Conservation (phyloP, 1,284 basidiomycete genomes). For the Leucoagaricus sp. region DNA sequence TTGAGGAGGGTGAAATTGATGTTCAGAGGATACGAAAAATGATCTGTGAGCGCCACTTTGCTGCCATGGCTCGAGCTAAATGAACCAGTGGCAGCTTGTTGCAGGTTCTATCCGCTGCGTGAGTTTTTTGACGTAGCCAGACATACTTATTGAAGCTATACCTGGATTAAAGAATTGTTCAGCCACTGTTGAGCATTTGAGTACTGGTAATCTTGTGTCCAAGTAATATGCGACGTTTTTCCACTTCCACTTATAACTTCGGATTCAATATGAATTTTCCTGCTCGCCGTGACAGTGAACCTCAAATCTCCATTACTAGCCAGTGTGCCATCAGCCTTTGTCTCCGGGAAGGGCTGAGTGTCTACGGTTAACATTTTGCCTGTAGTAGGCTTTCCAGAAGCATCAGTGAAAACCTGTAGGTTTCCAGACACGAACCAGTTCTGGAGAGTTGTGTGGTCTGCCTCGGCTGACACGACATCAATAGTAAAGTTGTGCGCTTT, state of each 20-base stretch:
- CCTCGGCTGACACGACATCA: constrained; percentile 73
- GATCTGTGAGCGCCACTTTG: constrained; percentile 50
- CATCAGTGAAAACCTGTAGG: constrained; percentile 68
- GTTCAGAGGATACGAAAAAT: constrained; percentile 64
- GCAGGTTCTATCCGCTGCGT: constrained; percentile 49
- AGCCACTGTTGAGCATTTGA: constrained; percentile 57
- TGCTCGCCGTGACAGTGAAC: constrained; percentile 56
- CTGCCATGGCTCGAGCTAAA: constrained; percentile 64
- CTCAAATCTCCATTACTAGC: constrained; percentile 46
- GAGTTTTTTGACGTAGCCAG: neutral
- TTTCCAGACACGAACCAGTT: constrained; percentile 81
- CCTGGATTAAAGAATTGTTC: constrained; percentile 51
- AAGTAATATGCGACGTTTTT: constrained; percentile 50
- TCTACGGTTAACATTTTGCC: constrained; percentile 64
- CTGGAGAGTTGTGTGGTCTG: constrained; percentile 61
- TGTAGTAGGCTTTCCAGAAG: constrained; percentile 62
- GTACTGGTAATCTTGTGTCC: constrained; percentile 54
- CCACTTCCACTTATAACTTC: constrained; percentile 62
- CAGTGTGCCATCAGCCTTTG: constrained; percentile 46
- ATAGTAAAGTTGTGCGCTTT: constrained; percentile 67
- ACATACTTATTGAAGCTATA: constrained; percentile 26
- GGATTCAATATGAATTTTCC: constrained; percentile 56
- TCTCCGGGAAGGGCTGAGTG: constrained; percentile 55
- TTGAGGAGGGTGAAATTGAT: constrained; percentile 57
- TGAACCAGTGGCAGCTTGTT: constrained; percentile 58